Evolutionary conservation across 176 grass and related monocot genomes (phyloP).

Genomic region (Pharus latifolius): DNA sequence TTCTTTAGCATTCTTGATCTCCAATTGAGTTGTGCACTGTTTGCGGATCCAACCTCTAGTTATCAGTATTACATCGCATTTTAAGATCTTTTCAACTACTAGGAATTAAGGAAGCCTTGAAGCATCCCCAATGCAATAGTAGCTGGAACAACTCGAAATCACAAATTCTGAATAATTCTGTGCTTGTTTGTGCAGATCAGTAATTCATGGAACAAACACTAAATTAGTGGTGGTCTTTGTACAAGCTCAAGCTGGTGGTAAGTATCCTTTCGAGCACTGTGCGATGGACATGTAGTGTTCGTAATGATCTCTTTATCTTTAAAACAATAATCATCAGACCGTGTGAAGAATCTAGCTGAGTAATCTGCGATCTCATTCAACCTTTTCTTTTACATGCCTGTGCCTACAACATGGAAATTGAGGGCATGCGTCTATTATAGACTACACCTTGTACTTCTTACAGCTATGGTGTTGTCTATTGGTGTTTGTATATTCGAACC

Average conservation of each 20-base stretch:
- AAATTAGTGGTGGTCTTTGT: constrained; percentile 88
- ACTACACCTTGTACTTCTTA: neutral
- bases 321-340: neutral
- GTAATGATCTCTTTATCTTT: neutral
- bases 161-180: neutral
- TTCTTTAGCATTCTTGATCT: constrained; percentile 21
- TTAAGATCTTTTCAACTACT: neutral
- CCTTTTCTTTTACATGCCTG: neutral
- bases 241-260: constrained; percentile 53
- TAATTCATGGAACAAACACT: constrained; percentile 58
- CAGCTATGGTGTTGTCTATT: neutral
- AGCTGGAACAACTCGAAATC: neutral
- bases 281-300: no score
- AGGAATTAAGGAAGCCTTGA: neutral
- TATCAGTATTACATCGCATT: constrained; percentile 5
- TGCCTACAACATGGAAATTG: neutral
- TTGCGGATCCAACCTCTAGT: neutral
- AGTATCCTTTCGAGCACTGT: neutral
- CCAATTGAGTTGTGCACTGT: constrained; percentile 1
- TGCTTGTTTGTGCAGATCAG: constrained; percentile 49
- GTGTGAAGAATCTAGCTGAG: neutral
- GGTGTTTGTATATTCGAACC: neutral
- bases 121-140: neutral
- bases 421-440: neutral
- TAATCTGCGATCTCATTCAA: neutral